Evolutionary conservation across 148 eudicot genomes (phyloP), one percentile per base, ranked within the genome.

Genomic region (Gaultheria prostrata): DNA sequence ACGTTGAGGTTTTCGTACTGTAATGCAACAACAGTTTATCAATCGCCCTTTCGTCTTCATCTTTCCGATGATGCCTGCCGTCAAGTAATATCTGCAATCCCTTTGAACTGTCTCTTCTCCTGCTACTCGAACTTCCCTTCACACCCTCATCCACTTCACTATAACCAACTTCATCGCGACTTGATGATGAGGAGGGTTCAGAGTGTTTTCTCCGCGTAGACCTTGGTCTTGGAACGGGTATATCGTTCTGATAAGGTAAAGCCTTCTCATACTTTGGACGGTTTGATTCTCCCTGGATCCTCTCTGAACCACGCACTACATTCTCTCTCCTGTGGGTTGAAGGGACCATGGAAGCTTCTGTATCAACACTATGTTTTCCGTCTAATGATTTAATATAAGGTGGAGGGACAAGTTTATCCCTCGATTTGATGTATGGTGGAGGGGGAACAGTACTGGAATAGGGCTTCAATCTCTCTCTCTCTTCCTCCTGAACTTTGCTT

Each of bases 1-100:
- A 87, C 20, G 82, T 83, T 26, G 94, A 83, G 51, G 97, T 92
- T 83, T 94, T 93, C 86, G 90, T 89, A 86, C 95, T 88, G 86
- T 97, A 97, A 86, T 92, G 98, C 46, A 97, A 85, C 85, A 97
- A 84, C 30, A 94, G 89, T 59, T 93, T 90, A 87, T 97, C 99
- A 30, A 97, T 91, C 86, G 86, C 87, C 80, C 57, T 91, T 87
- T 97, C 98, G 77, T 95, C 98, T 10, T 94, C 93, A 33, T 96
- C 95, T 69, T 80, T 89, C 35, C 78, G 69, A 76, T 70, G 82
- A 54, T 84, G 89, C 77, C 90, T 94, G n/a, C 92, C 94, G 20
- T 90, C 93, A 26, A 90, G 85, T 84, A 93, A 72, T 43, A 94
- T 89, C 67, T 96, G 94, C 78, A 93, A 86, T 18, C 98, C 97